Percentiles rank a stretch among this genome's conserved stretches.
Conservation (phyloP, 345 rosid species). For the Lumnitzera racemosa region DNA sequence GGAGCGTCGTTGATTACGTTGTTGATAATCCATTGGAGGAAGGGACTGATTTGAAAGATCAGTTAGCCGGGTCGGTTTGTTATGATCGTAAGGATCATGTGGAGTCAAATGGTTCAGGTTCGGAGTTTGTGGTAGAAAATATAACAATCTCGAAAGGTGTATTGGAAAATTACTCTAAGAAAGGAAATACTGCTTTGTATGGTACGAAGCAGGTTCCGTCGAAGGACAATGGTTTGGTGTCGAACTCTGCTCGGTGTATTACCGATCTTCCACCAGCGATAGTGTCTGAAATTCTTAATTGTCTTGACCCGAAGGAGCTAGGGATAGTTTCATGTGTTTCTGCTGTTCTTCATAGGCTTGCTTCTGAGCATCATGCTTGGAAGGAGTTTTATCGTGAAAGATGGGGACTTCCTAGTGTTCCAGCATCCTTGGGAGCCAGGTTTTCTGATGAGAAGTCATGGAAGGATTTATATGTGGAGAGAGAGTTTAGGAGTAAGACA, state of each 20-base stretch:
- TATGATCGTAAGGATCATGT: neutral
- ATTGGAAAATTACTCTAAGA: conserved; percentile 3
- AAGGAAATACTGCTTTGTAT: conserved; percentile 1
- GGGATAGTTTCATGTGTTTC: conserved; percentile 89
- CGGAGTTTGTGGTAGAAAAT: conserved; percentile 10
- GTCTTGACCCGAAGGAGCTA: conserved; percentile 78
- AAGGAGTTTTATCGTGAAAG: conserved; percentile 74
- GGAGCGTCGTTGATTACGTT: conserved; percentile 14
- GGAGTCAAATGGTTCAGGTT: neutral
- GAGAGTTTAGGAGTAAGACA: conserved; percentile 75
- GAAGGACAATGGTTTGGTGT: conserved; percentile 19
- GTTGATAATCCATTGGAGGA: conserved; percentile 15
- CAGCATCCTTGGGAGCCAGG: conserved; percentile 18
- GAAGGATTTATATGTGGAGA: conserved; percentile 85
- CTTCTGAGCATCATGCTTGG: conserved; percentile 81
- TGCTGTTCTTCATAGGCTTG: conserved; percentile 51
- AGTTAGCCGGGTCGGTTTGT: conserved; percentile 1
- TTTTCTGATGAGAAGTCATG: conserved; percentile 56
- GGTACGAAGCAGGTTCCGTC: conserved; percentile 17
- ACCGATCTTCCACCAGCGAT: conserved; percentile 80
- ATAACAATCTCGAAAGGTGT: conserved; percentile 19
- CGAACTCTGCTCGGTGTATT: conserved; percentile 28
- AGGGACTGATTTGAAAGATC: conserved; percentile 13
- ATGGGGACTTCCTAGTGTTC: conserved; percentile 64
- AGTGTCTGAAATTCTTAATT: conserved; percentile 66